Conservation (phyloP, 2,329 filamentous ascomycete species). For the Fusarium sarcochroum region DNA sequence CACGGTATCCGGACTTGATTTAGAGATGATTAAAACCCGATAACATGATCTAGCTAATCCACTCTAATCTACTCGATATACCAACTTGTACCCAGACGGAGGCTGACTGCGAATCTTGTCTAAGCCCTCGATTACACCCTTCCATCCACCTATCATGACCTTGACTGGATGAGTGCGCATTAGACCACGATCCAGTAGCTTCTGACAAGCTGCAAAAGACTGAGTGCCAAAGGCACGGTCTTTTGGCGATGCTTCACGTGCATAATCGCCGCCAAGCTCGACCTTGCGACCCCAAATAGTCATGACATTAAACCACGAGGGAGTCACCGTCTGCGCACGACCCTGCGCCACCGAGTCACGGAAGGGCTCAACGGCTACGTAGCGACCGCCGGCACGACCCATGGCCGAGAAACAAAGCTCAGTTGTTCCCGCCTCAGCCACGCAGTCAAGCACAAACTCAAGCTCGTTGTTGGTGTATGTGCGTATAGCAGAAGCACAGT, state of each 20-base stretch:
- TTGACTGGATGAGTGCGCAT: neutral
- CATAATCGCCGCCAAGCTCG: neutral
- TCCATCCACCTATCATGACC: neutral
- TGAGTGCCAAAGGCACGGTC: neutral
- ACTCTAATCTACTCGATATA: neutral
- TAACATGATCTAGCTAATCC: too few species aligned
- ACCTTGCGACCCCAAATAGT: neutral
- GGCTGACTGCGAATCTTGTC: neutral
- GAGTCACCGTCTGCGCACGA: neutral
- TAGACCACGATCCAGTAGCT: neutral
- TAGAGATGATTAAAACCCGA: too few species aligned
- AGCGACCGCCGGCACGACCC: conserved; percentile 14
- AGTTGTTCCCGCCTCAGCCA: conserved; percentile 9
- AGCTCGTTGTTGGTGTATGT: conserved; percentile 18
- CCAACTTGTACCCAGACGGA: neutral
- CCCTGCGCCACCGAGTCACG: neutral
- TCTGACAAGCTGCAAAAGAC: neutral
- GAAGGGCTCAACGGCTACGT: neutral
- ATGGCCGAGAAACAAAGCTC: conserved; percentile 17
- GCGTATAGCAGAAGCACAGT: conserved; percentile 15
- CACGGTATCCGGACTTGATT: too few species aligned
- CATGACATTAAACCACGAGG: neutral
- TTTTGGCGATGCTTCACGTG: neutral
- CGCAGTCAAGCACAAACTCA: conserved; percentile 10
- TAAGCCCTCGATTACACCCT: neutral